Evolutionary conservation across 345 rosid species (phyloP), one percentile per base, ranked within the genome.

Genomic region (Anacardium occidentale): DNA sequence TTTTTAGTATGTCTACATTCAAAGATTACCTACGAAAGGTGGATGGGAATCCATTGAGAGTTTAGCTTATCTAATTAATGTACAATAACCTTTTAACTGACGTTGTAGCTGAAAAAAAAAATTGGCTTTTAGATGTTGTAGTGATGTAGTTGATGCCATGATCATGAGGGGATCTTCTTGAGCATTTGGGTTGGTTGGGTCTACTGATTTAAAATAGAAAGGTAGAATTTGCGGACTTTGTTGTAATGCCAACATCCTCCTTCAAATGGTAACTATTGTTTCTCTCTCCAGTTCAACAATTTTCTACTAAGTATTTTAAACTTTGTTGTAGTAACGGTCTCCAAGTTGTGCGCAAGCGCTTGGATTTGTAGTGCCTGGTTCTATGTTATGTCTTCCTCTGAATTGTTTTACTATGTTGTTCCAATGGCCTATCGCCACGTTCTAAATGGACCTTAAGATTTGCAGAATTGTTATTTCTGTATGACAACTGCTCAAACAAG

Each of bases 1-100:
- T 86, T 86, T 82, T 88, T 85, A 84, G 86, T 67, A 76, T 80
- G 80, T 76, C 77, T 81, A 83, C 85, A 77, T 73, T 79, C 78
- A 77, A 74, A 81, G 79, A 80, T 29, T 84, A 76, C 75, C 92
- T 72, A 60, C 64, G 44, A 51, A 55, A 21, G 79, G 80, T 68
- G 60, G 71, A 76, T 63, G 73, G 80, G 85, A 75, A 79, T 78
- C 74, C 75, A 62, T 71, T 80, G 66, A 76, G 83, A 76, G 85
- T 71, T 79, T 66, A 79, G 78, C 62, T 62, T 77, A 67, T 77
- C 86, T 71, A 69, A 78, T 80, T 75, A 72, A 72, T 85, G 90
- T 89, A 91, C 88, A 85, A 86, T 78, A 79, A 84, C 88, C 77
- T 70, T 29, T 75, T 62, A 79, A 77, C 83, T 77, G 74, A 76